A percentile compares a stretch with the other conserved stretches of the same genome.
Evolutionary conservation across 257 asterid genomes (phyloP).

Genomic region (Solanum sitiens): DNA sequence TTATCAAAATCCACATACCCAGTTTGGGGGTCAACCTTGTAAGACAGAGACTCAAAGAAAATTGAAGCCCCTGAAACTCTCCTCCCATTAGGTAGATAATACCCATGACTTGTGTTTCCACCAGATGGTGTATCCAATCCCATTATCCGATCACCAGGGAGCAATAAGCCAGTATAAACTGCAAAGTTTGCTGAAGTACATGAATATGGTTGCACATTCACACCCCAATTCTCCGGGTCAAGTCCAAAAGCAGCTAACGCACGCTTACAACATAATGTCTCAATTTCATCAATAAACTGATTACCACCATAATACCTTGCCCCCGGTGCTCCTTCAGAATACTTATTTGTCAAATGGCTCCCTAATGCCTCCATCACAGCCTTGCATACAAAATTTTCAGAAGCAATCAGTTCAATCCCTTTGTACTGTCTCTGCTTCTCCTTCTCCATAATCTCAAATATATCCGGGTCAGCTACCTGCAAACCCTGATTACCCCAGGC

Average conservation of each 20-base stretch:
- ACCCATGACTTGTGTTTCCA: constrained; percentile 97
- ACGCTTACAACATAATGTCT: constrained; percentile 53
- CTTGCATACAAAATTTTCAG: constrained; percentile 77
- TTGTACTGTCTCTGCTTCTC: constrained; percentile 73
- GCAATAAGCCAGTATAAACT: constrained; percentile 70
- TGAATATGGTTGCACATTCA: constrained; percentile 83
- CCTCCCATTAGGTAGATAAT: constrained; percentile 85
- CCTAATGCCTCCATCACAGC: constrained; percentile 87
- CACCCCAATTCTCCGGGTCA: constrained; percentile 75
- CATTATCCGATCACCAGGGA: constrained; percentile 93
- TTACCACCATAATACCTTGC: constrained; percentile 82
- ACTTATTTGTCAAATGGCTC: constrained; percentile 77
- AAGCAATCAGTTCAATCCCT: constrained; percentile 83
- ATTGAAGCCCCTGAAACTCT: constrained; percentile 91
- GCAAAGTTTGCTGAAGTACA: constrained; percentile 89
- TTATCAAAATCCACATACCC: constrained; percentile 75
- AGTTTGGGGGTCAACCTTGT: constrained; percentile 70
- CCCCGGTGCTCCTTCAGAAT: constrained; percentile 83
- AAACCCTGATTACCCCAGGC: constrained; percentile 88
- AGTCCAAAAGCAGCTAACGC: constrained; percentile 77
- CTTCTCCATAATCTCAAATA: constrained; percentile 63
- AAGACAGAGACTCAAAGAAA: constrained; percentile 70
- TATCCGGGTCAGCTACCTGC: constrained; percentile 54
- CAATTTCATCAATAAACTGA: constrained; percentile 78
- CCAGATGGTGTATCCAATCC: constrained; percentile 93